These are phyloP conservation scores for Hydnomerulius pinastri DNA, from an alignment of 768 basidiomycete species.

Conservation along the genomic window DNA sequence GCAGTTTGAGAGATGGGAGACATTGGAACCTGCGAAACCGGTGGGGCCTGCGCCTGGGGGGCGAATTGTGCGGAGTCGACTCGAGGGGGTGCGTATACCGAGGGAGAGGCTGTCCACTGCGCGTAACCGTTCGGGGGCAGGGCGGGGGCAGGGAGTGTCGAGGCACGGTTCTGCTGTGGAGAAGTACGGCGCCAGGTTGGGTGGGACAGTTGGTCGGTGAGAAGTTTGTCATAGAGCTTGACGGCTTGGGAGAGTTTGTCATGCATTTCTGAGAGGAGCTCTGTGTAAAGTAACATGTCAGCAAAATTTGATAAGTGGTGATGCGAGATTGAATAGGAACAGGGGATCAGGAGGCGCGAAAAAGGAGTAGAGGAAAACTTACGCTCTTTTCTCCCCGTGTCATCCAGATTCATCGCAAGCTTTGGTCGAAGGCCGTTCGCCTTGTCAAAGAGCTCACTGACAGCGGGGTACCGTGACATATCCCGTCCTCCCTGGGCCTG, in stretches of 20 bases:
- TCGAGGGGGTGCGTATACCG: slow-evolving; percentile 19
- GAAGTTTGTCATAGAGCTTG: slow-evolving; percentile 84
- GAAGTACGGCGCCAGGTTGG: slow-evolving; percentile 58
- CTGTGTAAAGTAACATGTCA: too few relatives aligned
- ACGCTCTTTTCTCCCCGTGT: slow-evolving; percentile 86
- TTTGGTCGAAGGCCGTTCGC: slow-evolving; percentile 80
- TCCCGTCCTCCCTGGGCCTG: slow-evolving; percentile 77
- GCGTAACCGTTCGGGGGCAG: slow-evolving; percentile 33
- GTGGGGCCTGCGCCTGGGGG: slow-evolving; percentile 16
- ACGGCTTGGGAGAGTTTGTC: slow-evolving; percentile 92
- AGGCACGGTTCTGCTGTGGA: slow-evolving; percentile 17
- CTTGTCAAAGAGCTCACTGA: slow-evolving; percentile 82
- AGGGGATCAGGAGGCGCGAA: not conserved
- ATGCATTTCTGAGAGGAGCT: slow-evolving; percentile 91
- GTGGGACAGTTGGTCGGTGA: slow-evolving; percentile 80
- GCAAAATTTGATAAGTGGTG: too few relatives aligned
- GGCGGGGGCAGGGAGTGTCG: slow-evolving; percentile 29
- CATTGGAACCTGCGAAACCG: slow-evolving; percentile 28
- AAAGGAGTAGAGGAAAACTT: slow-evolving; percentile 28
- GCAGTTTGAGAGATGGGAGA: slow-evolving; percentile 28
- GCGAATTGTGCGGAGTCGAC: slow-evolving; percentile 19
- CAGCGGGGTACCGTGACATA: slow-evolving; percentile 79
- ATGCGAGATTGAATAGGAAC: not conserved
- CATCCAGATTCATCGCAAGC: slow-evolving; percentile 80
- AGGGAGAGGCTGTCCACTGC: slow-evolving; percentile 27